Percentiles rank a stretch among this genome's conserved stretches.
Evolutionary conservation across 2,329 filamentous ascomycete species (phyloP).

Genomic region (Tolypocladium amazonense): DNA sequence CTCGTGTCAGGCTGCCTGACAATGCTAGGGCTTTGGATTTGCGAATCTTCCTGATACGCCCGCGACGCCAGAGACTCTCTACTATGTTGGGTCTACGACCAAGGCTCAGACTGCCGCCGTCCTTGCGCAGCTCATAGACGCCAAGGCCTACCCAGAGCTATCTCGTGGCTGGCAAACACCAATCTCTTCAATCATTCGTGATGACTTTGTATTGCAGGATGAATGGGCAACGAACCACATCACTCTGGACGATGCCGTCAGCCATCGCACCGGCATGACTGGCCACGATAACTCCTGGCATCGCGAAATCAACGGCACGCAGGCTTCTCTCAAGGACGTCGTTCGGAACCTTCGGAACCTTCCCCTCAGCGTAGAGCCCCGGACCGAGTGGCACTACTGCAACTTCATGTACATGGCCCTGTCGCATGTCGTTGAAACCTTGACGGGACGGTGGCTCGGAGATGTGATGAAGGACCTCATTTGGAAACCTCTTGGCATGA

Average conservation of each 20-base stretch:
- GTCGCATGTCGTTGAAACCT: slow-evolving; percentile 31
- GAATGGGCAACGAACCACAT: slow-evolving; percentile 19
- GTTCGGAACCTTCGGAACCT: slow-evolving; percentile 28
- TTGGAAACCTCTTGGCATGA: not conserved
- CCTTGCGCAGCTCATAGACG: slow-evolving; percentile 38
- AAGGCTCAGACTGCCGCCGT: slow-evolving; percentile 43
- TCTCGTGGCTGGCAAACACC: slow-evolving; percentile 34
- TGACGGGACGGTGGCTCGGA: slow-evolving; percentile 19
- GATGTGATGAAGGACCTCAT: not conserved
- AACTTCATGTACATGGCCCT: slow-evolving; percentile 39
- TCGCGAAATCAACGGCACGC: slow-evolving; percentile 17
- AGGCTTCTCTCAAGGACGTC: slow-evolving; percentile 19
- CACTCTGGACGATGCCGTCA: slow-evolving; percentile 23
- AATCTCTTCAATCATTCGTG: slow-evolving; percentile 25
- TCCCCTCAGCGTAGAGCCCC: slow-evolving; percentile 26
- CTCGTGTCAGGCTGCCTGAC: not conserved
- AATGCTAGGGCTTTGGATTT: slow-evolving; percentile 15
- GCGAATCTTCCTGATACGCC: slow-evolving; percentile 24
- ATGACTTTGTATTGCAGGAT: not conserved
- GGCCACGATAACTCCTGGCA: slow-evolving; percentile 22
- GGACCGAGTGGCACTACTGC: slow-evolving; percentile 35
- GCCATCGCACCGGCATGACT: slow-evolving; percentile 22
- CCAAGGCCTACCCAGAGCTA: slow-evolving; percentile 17
- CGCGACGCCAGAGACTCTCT: slow-evolving; percentile 37
- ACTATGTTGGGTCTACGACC: slow-evolving; percentile 43